Base-by-base conservation (phyloP, 371 early-diverging fungal species). In the Mucor piriformis region DNA sequence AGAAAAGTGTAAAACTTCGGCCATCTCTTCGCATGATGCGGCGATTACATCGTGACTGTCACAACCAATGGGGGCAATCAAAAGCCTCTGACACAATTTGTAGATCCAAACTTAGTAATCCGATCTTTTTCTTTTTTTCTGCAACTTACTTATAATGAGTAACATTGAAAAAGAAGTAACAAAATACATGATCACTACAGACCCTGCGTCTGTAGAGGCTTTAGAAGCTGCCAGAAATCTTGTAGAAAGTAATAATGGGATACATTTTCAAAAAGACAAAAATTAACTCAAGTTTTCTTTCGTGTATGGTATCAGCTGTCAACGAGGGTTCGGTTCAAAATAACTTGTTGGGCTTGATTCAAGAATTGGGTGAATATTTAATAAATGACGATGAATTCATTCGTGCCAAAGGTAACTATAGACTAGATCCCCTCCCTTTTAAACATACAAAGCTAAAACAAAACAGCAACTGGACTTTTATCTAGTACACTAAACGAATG, bases 331-430 rank as follows among this genome's bases (percentile, higher is more conserved):
- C 67, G 69, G 59, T 73, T 15, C 81, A 77, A 52, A 67, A 71
- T 18, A 74, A 73, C 27, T 38, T 81, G 21, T 70, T 94, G 29
- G 78, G 73, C 55, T 74, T 95, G 13, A 95, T 97, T 24, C 91
- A 92, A 67, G 74, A 81, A 27, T 84, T 95, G 40, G 94, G 92
- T 6, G 81, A 87, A 48, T 85, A 87, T 48, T 70, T 96, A 49
- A 93, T 93, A 2, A 88, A 84, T 69, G 87, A 89, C 10, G 96
- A 95, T 52, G 88, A 91, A 24, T 86, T 84, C 61, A 76, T 87
- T 23, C 88, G 98, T 50, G 90, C 93, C 25, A 91, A 90, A 81
- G 98, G 96, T 84, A 54, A 20, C 32, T 12, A 21, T 42, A 47
- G 16, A 7, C 18, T 50, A 13, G n/a, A 46, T 15, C 4, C 18